Conservation (phyloP, 2,329 filamentous ascomycete genomes). For the Xylariaceae sp. region DNA sequence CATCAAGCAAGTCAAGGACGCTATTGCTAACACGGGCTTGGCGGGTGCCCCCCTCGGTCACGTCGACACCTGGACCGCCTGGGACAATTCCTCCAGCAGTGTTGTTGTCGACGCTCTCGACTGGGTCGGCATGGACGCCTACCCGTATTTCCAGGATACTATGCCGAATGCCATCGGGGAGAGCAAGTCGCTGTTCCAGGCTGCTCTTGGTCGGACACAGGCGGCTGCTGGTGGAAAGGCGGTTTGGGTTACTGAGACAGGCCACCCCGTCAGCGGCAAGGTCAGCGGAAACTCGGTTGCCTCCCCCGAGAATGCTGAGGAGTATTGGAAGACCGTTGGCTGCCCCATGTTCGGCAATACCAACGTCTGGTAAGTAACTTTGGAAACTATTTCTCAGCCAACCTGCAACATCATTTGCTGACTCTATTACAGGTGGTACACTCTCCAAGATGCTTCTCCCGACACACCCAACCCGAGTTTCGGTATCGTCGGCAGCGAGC, state of each 20-base stretch:
- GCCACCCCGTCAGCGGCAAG: constrained; percentile 79
- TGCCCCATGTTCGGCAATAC: constrained; percentile 71
- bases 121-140: constrained; percentile 84
- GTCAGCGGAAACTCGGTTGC: constrained; percentile 68
- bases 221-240: constrained; percentile 68
- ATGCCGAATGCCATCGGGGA: constrained; percentile 70
- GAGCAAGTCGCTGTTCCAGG: constrained; percentile 71
- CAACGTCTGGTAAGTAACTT: constrained; percentile 65
- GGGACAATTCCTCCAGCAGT: constrained; percentile 74
- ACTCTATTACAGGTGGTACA: constrained; percentile 60
- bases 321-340: constrained; percentile 81
- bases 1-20: constrained; percentile 70
- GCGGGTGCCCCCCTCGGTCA: constrained; percentile 72
- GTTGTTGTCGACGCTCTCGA: constrained; percentile 74
- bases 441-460: constrained; percentile 70
- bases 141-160: constrained; percentile 82
- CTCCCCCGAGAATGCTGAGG: constrained; percentile 71
- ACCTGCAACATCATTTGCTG: neutral
- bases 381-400: too few relatives aligned
- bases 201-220: constrained; percentile 67
- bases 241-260: constrained; percentile 89
- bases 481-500: constrained; percentile 66
- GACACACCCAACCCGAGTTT: constrained; percentile 71
- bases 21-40: constrained; percentile 68
- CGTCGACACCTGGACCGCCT: constrained; percentile 88